Percentiles rank a stretch among this genome's conserved stretches.
Evolutionary conservation across 129 eudicot species (phyloP).

Genomic region (Artemisia tridentata): DNA sequence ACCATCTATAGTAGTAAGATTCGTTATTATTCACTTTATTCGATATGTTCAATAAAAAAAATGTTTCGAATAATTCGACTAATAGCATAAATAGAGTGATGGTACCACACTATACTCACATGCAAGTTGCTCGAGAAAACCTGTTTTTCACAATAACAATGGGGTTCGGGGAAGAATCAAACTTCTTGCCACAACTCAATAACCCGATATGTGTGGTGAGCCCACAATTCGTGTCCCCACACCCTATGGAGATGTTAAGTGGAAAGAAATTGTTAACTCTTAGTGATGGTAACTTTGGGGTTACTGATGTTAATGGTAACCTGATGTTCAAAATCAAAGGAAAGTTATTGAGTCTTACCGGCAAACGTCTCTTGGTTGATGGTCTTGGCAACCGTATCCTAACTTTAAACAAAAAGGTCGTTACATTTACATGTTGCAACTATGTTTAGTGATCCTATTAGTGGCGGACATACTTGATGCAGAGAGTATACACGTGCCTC

Average conservation of each 20-base stretch:
- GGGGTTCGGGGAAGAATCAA: neutral
- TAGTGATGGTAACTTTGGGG: constrained; percentile 19
- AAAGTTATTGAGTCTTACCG: constrained; percentile 42
- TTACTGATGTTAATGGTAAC: constrained; percentile 29
- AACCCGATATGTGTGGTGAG: constrained; percentile 24
- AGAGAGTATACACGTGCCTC: too few species aligned
- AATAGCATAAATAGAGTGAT: constrained; percentile 9
- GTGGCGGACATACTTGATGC: too few species aligned
- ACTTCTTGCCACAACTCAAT: neutral
- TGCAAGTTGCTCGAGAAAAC: neutral
- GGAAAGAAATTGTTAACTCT: constrained; percentile 16
- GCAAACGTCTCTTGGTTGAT: constrained; percentile 52
- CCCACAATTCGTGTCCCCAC: constrained; percentile 20
- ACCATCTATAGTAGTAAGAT: neutral
- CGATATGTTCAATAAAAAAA: neutral
- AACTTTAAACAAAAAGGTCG: constrained; percentile 55
- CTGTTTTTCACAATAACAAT: neutral
- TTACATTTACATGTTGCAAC: neutral
- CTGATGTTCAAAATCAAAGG: constrained; percentile 31
- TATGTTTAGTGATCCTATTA: neutral
- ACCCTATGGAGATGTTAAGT: constrained; percentile 21
- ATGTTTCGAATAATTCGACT: neutral
- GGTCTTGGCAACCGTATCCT: constrained; percentile 49
- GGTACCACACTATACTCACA: constrained; percentile 12
- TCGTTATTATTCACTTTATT: constrained; percentile 3